A percentile compares a stretch with the other conserved stretches of the same genome.
These are phyloP conservation scores for Hirsutella rhossiliensis DNA, from an alignment of 2,329 filamentous ascomycete species.

Conservation along the genomic window DNA sequence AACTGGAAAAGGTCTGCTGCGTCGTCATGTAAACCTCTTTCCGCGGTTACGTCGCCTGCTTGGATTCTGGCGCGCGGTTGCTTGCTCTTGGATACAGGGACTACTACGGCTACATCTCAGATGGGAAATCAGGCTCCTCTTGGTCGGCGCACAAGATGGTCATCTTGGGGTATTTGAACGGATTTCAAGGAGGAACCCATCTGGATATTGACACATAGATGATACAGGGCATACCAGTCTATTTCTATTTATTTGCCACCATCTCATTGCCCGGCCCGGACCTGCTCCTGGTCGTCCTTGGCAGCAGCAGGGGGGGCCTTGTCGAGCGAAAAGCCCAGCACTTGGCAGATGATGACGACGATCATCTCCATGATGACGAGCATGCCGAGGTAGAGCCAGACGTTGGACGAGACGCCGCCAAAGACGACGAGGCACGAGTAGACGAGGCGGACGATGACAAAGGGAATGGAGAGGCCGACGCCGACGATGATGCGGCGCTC, in stretches of 20 bases:
- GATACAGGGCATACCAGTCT: too few relatives aligned
- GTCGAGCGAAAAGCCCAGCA: constrained; percentile 16
- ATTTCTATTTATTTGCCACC: too few relatives aligned
- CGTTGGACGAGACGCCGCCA: constrained; percentile 11
- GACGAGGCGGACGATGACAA: constrained; percentile 18
- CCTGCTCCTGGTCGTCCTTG: constrained; percentile 6
- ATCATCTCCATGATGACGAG: constrained; percentile 21
- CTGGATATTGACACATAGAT: too few relatives aligned
- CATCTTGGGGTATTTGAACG: too few relatives aligned
- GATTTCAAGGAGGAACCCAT: too few relatives aligned
- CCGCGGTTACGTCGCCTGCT: too few relatives aligned
- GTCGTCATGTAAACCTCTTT: constrained; percentile 58
- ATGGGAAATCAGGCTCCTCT: too few relatives aligned
- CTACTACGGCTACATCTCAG: too few relatives aligned
- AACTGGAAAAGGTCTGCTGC: constrained; percentile 60
- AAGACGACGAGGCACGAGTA: constrained; percentile 19
- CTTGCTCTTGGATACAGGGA: too few relatives aligned
- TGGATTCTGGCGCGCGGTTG: too few relatives aligned
- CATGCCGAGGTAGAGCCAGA: constrained; percentile 19
- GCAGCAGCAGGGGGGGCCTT: constrained; percentile 7
- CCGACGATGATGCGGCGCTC: constrained; percentile 40
- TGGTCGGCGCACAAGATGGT: too few relatives aligned
- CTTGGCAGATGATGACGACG: constrained; percentile 16
- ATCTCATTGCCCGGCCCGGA: neutral
- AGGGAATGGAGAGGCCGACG: constrained; percentile 20